A percentile compares a stretch with the other conserved stretches of the same genome.
phyloP scores from a whole-genome alignment of 2,329 filamentous ascomycete genomes.

The Penicillium glabrum region DNA sequence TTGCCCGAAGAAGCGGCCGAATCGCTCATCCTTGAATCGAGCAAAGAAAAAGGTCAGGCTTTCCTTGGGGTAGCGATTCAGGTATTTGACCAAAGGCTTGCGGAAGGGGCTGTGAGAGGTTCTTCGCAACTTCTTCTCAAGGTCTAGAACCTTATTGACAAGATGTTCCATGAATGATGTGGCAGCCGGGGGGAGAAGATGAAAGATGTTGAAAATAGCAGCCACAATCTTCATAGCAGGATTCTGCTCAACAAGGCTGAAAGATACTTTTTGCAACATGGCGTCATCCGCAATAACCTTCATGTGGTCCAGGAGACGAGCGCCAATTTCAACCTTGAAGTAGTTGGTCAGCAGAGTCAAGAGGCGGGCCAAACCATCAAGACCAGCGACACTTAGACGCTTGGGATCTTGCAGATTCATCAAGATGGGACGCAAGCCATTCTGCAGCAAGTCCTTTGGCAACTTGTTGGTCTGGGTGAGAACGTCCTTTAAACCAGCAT shows the following conservation, averaged over 20 bases:
- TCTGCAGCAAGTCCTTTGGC: constrained; percentile 92
- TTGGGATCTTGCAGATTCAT: constrained; percentile 95
- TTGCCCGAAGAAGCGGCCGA: constrained; percentile 88
- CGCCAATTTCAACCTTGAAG: constrained; percentile 98
- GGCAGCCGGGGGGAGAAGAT: constrained; percentile 86
- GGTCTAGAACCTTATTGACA: constrained; percentile 82
- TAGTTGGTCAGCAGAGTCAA: constrained; percentile 93
- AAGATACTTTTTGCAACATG: constrained; percentile 84
- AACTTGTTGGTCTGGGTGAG: constrained; percentile 86
- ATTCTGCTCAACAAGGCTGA: constrained; percentile 91
- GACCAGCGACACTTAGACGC: constrained; percentile 79
- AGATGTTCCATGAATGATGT: constrained; percentile 88
- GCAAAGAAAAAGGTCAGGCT: constrained; percentile 78
- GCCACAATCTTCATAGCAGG: constrained; percentile 91
- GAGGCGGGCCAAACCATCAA: constrained; percentile 87
- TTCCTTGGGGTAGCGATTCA: constrained; percentile 90
- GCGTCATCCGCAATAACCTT: constrained; percentile 81
- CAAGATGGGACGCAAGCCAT: constrained; percentile 89
- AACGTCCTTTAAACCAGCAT: constrained; percentile 83
- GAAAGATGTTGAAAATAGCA: constrained; percentile 94
- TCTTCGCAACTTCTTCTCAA: constrained; percentile 80
- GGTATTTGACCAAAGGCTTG: constrained; percentile 83
- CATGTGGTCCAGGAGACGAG: constrained; percentile 89
- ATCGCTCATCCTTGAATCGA: constrained; percentile 78
- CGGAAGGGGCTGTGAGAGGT: constrained; percentile 92